Conservation (phyloP, 768 basidiomycete species). For the Serendipita sp. region DNA sequence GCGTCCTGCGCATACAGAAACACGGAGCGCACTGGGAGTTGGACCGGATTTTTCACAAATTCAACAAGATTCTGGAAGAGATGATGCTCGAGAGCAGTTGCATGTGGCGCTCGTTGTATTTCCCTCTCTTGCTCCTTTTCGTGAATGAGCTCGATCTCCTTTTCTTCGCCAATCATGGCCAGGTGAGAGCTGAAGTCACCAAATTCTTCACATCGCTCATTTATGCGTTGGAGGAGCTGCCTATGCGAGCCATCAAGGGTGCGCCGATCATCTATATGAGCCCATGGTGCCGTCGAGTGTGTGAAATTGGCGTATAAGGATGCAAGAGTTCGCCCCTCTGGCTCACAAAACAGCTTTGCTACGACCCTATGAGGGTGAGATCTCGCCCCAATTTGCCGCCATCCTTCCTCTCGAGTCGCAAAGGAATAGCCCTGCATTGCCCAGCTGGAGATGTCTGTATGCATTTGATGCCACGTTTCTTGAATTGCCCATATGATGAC, state of each 20-base stretch:
- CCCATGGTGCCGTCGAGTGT: background rate
- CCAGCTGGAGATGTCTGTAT: constrained; percentile 26
- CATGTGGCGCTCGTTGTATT: constrained; percentile 21
- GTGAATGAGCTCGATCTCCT: constrained; percentile 31
- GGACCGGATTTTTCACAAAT: constrained; percentile 24
- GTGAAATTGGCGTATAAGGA: background rate
- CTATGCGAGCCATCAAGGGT: no score
- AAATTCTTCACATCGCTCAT: background rate
- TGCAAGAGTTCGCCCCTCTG: background rate
- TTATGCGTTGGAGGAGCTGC: background rate
- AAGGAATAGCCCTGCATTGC: constrained; percentile 20
- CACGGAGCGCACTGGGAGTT: constrained; percentile 17
- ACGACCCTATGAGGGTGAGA: background rate
- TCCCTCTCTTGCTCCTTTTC: constrained; percentile 29
- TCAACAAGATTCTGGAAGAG: constrained; percentile 16
- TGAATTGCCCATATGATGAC: constrained; percentile 29
- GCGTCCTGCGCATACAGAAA: background rate
- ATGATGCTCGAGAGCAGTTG: constrained; percentile 16
- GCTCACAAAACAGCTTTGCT: background rate
- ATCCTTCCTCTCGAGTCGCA: background rate
- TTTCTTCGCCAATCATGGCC: constrained; percentile 28
- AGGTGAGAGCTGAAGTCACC: constrained; percentile 9
- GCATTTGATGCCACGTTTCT: constrained; percentile 28
- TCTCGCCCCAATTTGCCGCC: background rate
- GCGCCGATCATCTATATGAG: background rate